Conservation (phyloP, 2,329 filamentous ascomycete species). For the Colletotrichum sp. region DNA sequence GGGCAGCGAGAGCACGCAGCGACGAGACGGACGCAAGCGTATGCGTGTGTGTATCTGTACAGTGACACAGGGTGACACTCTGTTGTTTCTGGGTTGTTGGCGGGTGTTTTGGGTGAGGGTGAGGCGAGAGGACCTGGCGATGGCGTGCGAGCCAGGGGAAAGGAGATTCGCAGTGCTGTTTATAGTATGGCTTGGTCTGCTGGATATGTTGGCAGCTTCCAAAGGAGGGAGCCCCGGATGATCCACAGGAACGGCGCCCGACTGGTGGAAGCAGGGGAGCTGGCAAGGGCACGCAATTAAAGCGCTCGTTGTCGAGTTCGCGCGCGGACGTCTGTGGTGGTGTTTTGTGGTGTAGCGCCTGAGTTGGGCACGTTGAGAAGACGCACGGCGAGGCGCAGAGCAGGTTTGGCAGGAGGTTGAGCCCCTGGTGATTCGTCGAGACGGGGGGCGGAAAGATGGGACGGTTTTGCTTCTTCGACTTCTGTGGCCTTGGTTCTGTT, state of each 20-base stretch:
- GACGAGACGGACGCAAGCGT: not conserved
- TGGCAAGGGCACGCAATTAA: constrained; percentile 5
- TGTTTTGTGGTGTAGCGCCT: not conserved
- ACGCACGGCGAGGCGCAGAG: not conserved
- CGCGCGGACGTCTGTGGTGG: not conserved
- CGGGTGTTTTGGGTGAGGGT: constrained; percentile 9
- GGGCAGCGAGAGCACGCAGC: not conserved
- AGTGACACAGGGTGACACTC: constrained; percentile 4
- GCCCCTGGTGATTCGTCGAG: not conserved
- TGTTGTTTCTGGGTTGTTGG: not conserved
- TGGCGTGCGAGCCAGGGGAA: constrained; percentile 22
- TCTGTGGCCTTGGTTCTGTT: not conserved
- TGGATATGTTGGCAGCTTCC: not conserved
- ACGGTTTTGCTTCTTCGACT: not conserved
- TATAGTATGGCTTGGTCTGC: not conserved
- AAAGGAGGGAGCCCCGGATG: constrained; percentile 11
- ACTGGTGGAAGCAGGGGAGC: constrained; percentile 8
- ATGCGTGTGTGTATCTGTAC: not conserved
- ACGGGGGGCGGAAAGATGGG: not conserved
- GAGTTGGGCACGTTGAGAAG: not conserved
- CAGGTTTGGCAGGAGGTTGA: constrained; percentile 18
- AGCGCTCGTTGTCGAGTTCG: not conserved
- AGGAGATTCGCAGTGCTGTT: constrained; percentile 3
- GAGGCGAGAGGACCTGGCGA: constrained; percentile 21
- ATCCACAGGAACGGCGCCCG: constrained; percentile 17